Evolutionary conservation across 306 rosid species (phyloP).

Genomic region (Notholithocarpus densiflorus): DNA sequence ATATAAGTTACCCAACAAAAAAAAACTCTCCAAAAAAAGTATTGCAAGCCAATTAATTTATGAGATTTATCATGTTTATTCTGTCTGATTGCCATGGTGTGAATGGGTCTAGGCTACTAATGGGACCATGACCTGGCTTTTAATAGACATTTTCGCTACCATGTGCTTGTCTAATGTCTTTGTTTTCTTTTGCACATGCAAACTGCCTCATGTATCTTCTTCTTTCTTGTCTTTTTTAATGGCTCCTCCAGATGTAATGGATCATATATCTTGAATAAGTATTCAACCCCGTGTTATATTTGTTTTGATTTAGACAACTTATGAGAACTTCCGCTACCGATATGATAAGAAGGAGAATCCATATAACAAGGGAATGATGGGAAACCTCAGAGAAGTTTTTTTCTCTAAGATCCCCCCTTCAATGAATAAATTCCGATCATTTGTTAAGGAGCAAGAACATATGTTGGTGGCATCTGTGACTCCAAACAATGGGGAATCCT

Average conservation of each 20-base stretch:
- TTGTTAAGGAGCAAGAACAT: slow-evolving; percentile 49
- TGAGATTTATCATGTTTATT: background rate
- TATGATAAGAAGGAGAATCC: slow-evolving; percentile 84
- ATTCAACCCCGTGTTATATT: background rate
- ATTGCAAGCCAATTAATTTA: background rate
- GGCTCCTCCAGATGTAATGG: background rate
- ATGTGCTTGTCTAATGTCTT: background rate
- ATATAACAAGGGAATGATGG: slow-evolving; percentile 49
- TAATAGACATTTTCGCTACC: background rate
- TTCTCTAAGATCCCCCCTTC: slow-evolving; percentile 58
- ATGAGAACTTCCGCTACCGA: slow-evolving; percentile 84
- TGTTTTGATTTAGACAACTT: slow-evolving; percentile 70
- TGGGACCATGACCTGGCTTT: background rate
- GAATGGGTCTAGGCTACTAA: background rate
- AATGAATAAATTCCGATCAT: slow-evolving; percentile 51
- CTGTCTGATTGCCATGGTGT: background rate
- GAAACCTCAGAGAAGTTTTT: slow-evolving; percentile 58
- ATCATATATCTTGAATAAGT: background rate
- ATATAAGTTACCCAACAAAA: no score
- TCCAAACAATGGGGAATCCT: slow-evolving; percentile 39
- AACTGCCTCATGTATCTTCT: background rate
- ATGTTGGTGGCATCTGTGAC: slow-evolving; percentile 30
- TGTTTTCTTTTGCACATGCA: background rate
- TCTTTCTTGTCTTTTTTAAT: background rate
- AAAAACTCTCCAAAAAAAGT: no score